Conservation (phyloP, 2,329 filamentous ascomycete genomes). For the Penicillium sp. region DNA sequence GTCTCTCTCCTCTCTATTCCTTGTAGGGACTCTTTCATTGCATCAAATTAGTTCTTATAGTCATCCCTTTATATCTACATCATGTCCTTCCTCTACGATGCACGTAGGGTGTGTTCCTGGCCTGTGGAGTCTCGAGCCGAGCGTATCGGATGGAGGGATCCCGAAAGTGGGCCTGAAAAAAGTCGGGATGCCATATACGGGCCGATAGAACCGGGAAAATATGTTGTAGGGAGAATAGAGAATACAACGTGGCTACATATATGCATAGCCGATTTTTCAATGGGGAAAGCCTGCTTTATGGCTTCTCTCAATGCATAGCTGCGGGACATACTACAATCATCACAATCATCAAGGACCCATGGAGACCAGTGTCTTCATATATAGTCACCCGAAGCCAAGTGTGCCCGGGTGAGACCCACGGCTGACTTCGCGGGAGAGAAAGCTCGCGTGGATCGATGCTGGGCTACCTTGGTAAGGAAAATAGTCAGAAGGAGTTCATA, state of each 20-base stretch:
- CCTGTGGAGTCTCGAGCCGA: background rate
- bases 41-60: no score
- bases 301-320: background rate
- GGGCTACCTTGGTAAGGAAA: no score
- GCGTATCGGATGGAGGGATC: background rate
- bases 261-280: background rate
- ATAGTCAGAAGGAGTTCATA: conserved; percentile 26
- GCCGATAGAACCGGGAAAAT: background rate
- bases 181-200: background rate
- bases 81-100: background rate
- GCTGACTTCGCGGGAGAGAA: conserved; percentile 5
- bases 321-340: background rate
- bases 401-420: background rate
- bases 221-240: background rate
- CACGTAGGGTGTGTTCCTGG: background rate
- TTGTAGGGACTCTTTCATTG: background rate
- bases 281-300: no score
- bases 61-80: background rate
- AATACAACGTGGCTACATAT: background rate
- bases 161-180: background rate
- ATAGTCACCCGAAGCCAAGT: background rate
- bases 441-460: conserved; percentile 1
- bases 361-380: background rate
- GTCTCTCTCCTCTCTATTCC: background rate
- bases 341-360: background rate